Evolutionary conservation across 495 filamentous ascomycete genomes (phyloP).

Genomic region (Daldinia concentrica): DNA sequence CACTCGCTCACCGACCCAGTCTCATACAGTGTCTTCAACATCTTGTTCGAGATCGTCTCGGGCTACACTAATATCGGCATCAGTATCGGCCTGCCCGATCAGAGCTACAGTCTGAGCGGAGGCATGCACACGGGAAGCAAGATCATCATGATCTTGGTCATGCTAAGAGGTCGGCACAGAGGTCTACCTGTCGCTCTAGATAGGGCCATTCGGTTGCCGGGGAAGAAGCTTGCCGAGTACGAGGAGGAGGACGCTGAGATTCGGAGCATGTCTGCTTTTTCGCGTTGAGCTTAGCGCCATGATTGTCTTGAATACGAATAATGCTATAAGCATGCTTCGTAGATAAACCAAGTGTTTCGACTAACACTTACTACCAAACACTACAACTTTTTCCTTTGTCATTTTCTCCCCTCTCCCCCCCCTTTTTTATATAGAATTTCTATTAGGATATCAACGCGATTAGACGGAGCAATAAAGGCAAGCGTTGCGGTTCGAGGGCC

Average conservation of each 20-base stretch:
- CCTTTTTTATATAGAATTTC: neutral
- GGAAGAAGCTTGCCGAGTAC: constrained; percentile 58
- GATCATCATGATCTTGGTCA: constrained; percentile 79
- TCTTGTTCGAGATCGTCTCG: constrained; percentile 84
- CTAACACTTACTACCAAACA: neutral
- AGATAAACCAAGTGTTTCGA: neutral
- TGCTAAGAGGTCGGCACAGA: constrained; percentile 79
- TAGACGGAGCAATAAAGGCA: neutral
- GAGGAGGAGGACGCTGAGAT: constrained; percentile 55
- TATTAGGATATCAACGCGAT: neutral
- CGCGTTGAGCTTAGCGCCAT: constrained; percentile 2
- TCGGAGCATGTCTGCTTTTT: constrained; percentile 39
- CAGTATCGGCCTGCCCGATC: constrained; percentile 72
- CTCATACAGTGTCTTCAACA: constrained; percentile 79
- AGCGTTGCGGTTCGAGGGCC: neutral
- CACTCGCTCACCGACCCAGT: constrained; percentile 71
- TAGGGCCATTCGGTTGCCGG: constrained; percentile 76
- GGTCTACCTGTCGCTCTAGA: constrained; percentile 85
- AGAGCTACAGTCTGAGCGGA: constrained; percentile 76
- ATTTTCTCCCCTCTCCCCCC: neutral
- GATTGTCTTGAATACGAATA: neutral
- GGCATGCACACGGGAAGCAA: constrained; percentile 76
- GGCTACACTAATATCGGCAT: constrained; percentile 88
- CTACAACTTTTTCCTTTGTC: neutral
- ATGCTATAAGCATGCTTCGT: neutral